Conservation (phyloP, 139 green algal genomes). For the Chlamydomonas schloesseri region DNA sequence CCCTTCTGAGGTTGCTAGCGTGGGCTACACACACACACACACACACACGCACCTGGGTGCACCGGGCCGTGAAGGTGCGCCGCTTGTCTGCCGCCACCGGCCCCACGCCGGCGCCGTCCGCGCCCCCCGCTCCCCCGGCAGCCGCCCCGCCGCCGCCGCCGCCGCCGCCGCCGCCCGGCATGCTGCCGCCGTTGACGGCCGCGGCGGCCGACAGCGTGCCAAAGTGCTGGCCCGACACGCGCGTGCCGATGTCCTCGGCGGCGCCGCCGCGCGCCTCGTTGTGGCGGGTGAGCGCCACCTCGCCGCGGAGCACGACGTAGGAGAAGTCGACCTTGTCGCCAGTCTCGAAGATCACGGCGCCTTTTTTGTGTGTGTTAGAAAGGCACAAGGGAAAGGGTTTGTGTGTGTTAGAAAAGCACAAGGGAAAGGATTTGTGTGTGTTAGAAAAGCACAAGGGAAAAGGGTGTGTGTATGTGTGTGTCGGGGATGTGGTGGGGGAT, state of each 20-base stretch:
- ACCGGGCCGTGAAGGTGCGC: slow-evolving; percentile 44
- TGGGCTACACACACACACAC: too few relatives aligned
- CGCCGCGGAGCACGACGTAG: slow-evolving; percentile 48
- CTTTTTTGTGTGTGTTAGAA: background rate
- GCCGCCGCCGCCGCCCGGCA: background rate
- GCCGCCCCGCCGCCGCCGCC: background rate
- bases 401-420: background rate
- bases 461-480: too few relatives aligned
- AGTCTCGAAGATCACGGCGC: slow-evolving; percentile 48
- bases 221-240: slow-evolving; percentile 51
- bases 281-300: slow-evolving; percentile 25
- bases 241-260: slow-evolving; percentile 16
- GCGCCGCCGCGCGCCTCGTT: background rate
- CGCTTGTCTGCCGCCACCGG: slow-evolving; percentile 16
- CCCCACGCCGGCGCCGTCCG: background rate
- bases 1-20: too few relatives aligned
- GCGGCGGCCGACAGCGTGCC: slow-evolving; percentile 33
- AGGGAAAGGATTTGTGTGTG: too few relatives aligned
- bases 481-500: too few relatives aligned
- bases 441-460: too few relatives aligned
- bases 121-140: background rate
- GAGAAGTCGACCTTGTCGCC: slow-evolving; percentile 56
- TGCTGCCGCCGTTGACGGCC: background rate
- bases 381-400: background rate
- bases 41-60: background rate